Base-by-base conservation (phyloP, 495 filamentous ascomycete species). In the Daldinia vernicosa region DNA sequence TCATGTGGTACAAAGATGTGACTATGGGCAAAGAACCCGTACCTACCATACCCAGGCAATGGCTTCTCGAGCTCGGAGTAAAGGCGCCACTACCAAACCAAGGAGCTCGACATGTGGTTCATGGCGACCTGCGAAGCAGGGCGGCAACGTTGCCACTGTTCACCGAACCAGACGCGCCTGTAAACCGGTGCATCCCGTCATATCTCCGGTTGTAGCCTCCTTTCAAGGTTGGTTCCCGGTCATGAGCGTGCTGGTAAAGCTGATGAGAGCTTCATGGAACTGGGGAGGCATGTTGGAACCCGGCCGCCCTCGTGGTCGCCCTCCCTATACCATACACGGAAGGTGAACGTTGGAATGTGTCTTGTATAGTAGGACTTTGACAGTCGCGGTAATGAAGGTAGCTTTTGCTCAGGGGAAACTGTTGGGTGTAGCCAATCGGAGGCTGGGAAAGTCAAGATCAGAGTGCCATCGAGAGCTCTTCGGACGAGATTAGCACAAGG, bases 71-170 rank as follows among this genome's bases (percentile, higher is more conserved):
- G 24, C 62, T 24, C 54, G 57, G 67, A 67, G 50, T 55, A 28
- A 63, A 70, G 63, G 58, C 51, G 37, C 26, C 17, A 60, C 47
- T 28, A 22, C 11, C 26, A 54, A 62, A 50, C 61, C 57, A 63
- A 17, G 26, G 40, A 68, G 17, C 40, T 63, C 53, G 40, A 30
- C 24, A 59, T 53, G 61, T 57, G 57, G 47, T n/a, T 51, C 32
- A 58, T 33, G 50, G 60, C 26, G 58, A 50, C 68, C 63, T 55
- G 56, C 50, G 30, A 64, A 30, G 64, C 64, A 70, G 56, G 61
- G 69, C 69, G 63, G 75, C 75, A 77, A 77, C 75, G 75, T 77
- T 77, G 74, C 75, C 47, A 74, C 60, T 28, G 43, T 71, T 63
- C 33, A 55, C 53, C 56, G 45, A 54, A 53, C 33, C 52, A 60